A percentile compares a stretch with the other conserved stretches of the same genome.
These are phyloP conservation scores for Corynascus novoguineensis DNA, from an alignment of 495 filamentous ascomycete species.

Conservation along the genomic window DNA sequence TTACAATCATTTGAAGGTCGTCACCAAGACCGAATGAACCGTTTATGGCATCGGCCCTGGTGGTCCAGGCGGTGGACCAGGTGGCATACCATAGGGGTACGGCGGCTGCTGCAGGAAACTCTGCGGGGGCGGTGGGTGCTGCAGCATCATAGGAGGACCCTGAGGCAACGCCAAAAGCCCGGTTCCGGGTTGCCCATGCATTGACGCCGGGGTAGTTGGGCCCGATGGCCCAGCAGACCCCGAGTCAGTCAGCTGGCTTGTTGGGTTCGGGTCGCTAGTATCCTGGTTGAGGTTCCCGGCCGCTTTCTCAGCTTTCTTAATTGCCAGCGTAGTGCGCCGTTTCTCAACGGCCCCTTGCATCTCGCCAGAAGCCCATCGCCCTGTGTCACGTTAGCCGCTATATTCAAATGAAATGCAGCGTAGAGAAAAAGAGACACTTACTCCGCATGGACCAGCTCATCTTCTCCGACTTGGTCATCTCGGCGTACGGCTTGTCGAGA, in stretches of 20 bases:
- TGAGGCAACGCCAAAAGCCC: conserved; percentile 14
- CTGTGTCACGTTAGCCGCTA: conserved; percentile 28
- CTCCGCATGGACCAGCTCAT: conserved; percentile 49
- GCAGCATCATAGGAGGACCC: background rate
- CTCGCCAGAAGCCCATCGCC: conserved; percentile 46
- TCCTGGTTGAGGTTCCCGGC: background rate
- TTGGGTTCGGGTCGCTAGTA: conserved; percentile 1
- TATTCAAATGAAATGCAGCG: too few species aligned
- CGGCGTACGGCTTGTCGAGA: conserved; percentile 39
- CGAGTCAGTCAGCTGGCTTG: conserved; percentile 10
- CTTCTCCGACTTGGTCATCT: conserved; percentile 51
- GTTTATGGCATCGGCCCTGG: background rate
- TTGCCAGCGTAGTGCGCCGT: conserved; percentile 45
- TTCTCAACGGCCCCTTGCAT: conserved; percentile 47
- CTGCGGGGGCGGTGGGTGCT: background rate
- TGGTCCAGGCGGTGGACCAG: background rate
- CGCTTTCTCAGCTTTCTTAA: conserved; percentile 40
- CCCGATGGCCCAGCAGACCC: conserved; percentile 18
- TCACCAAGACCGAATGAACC: background rate
- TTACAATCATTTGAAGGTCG: background rate
- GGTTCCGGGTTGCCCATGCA: background rate
- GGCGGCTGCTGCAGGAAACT: conserved; percentile 10
- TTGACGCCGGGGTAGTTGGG: conserved; percentile 16
- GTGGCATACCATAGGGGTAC: background rate
- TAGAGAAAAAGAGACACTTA: conserved; percentile 19